Evolutionary conservation across 208 protist species (phyloP).

Genomic region (Leishmania gerbilli): DNA sequence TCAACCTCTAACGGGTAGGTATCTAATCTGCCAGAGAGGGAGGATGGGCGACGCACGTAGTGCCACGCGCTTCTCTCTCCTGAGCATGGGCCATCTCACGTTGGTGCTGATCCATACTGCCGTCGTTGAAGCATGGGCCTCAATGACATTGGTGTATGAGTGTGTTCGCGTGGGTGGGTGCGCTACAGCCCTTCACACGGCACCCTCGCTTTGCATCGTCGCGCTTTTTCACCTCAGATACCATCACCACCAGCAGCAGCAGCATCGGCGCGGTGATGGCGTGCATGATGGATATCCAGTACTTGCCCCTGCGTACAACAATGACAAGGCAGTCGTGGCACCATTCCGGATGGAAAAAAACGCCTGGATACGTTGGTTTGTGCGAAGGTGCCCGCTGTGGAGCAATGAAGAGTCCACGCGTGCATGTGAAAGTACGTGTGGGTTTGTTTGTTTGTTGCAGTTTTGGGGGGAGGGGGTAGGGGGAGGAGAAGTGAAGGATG

Average conservation of each 20-base stretch:
- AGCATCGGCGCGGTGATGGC: slow-evolving; percentile 28
- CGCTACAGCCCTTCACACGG: not conserved
- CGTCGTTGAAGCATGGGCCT: not conserved
- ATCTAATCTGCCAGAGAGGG: not conserved
- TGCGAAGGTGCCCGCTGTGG: not conserved
- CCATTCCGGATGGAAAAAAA: not conserved
- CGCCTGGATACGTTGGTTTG: not conserved
- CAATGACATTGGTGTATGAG: not conserved
- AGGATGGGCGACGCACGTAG: not conserved
- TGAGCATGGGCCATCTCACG: not conserved
- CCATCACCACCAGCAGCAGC: slow-evolving; percentile 1
- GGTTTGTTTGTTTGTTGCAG: not conserved
- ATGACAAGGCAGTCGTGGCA: not conserved
- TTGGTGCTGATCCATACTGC: not conserved
- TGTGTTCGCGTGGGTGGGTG: not conserved
- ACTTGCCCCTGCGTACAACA: not conserved
- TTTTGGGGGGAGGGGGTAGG: not conserved
- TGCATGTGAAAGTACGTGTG: not conserved
- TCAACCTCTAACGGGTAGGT: not conserved
- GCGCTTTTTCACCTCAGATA: slow-evolving; percentile 27
- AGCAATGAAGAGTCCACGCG: not conserved
- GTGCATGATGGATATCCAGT: slow-evolving; percentile 36
- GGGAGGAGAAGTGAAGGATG: not conserved
- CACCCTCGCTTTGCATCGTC: not conserved
- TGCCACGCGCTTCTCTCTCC: not conserved